Percentiles rank a stretch among this genome's conserved stretches.
phyloP scores from a whole-genome alignment of 192 early-diverging fungal genomes.

The Allomyces arbusculus region DNA sequence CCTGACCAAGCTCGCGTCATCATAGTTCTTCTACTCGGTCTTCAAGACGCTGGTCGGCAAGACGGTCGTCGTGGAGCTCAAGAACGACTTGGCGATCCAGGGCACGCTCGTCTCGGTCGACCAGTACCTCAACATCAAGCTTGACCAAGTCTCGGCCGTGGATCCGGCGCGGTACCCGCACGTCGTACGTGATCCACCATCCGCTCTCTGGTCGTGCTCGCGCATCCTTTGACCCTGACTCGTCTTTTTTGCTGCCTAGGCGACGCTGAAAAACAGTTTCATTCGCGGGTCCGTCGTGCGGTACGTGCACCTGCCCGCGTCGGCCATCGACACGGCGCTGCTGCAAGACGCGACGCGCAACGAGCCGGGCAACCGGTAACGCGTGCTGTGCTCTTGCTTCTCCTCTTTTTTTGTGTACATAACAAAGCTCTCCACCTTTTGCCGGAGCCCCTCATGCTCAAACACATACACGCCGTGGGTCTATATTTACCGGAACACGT shows the following conservation, averaged over 20 bases:
- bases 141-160: conserved; percentile 73
- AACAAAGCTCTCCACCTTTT: too few species aligned
- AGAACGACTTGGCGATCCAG: conserved; percentile 87
- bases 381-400: too few species aligned
- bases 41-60: conserved; percentile 98
- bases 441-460: too few species aligned
- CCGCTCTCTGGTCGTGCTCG: background rate
- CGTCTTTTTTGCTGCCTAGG: conserved; percentile 20
- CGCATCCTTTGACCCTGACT: background rate
- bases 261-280: conserved; percentile 95
- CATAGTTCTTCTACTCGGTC: conserved; percentile 95
- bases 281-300: conserved; percentile 97
- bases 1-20: background rate
- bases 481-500: conserved; percentile 18
- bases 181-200: conserved; percentile 42
- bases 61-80: conserved; percentile 88
- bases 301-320: conserved; percentile 75
- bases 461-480: too few species aligned
- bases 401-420: too few species aligned
- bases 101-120: conserved; percentile 93
- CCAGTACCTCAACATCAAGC: conserved; percentile 97
- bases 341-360: conserved; percentile 90
- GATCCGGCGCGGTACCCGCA: conserved; percentile 82
- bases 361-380: conserved; percentile 31
- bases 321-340: conserved; percentile 79